Evolutionary conservation across 495 filamentous ascomycete species (phyloP).

Genomic region (Trichoderma asperelloides): DNA sequence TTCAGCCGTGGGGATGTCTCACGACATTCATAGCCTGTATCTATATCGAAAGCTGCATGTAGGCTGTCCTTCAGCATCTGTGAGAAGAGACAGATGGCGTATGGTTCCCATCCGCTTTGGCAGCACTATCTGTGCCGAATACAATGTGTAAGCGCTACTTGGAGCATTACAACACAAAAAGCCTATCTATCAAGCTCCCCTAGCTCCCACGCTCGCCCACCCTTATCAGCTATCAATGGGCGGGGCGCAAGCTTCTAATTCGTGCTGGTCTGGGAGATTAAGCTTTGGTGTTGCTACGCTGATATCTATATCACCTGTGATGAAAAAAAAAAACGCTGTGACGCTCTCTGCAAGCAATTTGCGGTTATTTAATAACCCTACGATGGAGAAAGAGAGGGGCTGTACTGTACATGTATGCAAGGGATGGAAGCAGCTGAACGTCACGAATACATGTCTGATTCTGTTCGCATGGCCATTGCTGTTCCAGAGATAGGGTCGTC

Average conservation of each 20-base stretch:
- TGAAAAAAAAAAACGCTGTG: neutral
- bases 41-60: neutral
- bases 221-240: neutral
- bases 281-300: neutral
- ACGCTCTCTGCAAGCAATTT: neutral
- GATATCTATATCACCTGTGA: neutral
- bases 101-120: neutral
- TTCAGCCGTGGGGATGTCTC: too few species aligned
- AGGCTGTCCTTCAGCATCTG: too few species aligned
- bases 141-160: neutral
- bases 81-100: too few species aligned
- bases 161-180: neutral
- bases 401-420: neutral
- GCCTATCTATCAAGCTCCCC: neutral
- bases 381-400: neutral
- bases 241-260: neutral
- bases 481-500: too few species aligned
- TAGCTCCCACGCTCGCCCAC: neutral
- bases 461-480: too few species aligned
- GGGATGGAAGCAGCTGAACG: neutral
- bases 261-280: neutral
- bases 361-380: neutral
- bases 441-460: neutral
- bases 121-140: neutral
- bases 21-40: too few species aligned